Evolutionary conservation across 2,329 filamentous ascomycete genomes (phyloP), one percentile per base, ranked within the genome.

Genomic region (Epichloe gansuensis): DNA sequence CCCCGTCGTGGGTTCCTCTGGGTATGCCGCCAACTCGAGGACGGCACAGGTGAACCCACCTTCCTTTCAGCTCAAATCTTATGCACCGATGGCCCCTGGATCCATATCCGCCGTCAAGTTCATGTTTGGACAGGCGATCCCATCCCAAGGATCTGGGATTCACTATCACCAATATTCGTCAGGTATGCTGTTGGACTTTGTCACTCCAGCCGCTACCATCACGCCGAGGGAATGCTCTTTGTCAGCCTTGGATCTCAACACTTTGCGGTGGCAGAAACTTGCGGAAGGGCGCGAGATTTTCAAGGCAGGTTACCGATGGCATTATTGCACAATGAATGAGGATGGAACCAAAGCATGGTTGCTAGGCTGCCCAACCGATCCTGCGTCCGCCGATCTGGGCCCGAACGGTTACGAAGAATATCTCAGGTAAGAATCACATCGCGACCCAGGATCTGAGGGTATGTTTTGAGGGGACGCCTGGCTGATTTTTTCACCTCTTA

Each of bases 141-240:
- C 93, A 1, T 86, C 86, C 3, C 88, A 97, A 66, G 87, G 88
- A 47, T 86, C 89, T 4, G 93, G 93, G 15, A 91, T 87, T 53
- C 93, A 98, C 67, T 98, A 95, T 63, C 93, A 98, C 64, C 84
- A 91, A 43, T 96, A 95, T 66, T 91, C 89, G 7, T 95, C 91
- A 0, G 90, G 90, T 5, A 90, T 87, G 31, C 77, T 98, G 45
- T 80, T 98, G 38, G 93, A 98, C 65, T 91, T 98, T 63, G 87
- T 95, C 41, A 96, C 93, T 0, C 91, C 91, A 1, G 89, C 90
- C 2, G 85, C 89, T 15, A 90, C 90, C 1, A 91, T 91, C 56
- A 85, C 84, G 7, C 81, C 86, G 3, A 84, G 86, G 56, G 90
- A 97, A 59, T 97, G 91, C 58, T 95, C 90, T 21, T 69, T 98